A percentile compares a stretch with the other conserved stretches of the same genome.
phyloP scores from a whole-genome alignment of 2,329 filamentous ascomycete genomes.

The Microdochium paspali region DNA sequence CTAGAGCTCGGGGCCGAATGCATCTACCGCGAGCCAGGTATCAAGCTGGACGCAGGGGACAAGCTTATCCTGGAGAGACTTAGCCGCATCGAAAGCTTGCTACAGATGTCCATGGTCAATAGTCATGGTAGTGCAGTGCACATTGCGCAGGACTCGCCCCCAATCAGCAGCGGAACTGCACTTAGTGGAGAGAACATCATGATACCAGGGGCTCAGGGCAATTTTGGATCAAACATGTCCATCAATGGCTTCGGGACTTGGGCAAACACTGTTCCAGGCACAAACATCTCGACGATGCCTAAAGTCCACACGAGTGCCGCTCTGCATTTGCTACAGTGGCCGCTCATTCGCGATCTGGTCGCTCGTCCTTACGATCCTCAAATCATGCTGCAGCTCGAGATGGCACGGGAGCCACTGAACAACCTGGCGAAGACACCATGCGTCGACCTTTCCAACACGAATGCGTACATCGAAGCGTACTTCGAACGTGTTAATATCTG shows the following conservation, averaged over 20 bases:
- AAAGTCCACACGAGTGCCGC: constrained; percentile 77
- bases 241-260: constrained; percentile 64
- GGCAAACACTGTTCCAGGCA: constrained; percentile 41
- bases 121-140: constrained; percentile 40
- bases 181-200: constrained; percentile 49
- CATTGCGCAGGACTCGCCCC: constrained; percentile 52
- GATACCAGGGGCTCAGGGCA: constrained; percentile 29
- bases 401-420: constrained; percentile 67
- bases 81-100: constrained; percentile 65
- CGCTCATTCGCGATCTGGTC: constrained; percentile 68
- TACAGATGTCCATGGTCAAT: constrained; percentile 59
- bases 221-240: constrained; percentile 45
- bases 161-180: constrained; percentile 53
- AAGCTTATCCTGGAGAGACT: constrained; percentile 77
- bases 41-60: constrained; percentile 80
- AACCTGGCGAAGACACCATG: constrained; percentile 54
- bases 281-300: constrained; percentile 77
- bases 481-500: constrained; percentile 76
- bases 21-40: constrained; percentile 75
- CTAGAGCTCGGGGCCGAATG: constrained; percentile 75
- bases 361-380: constrained; percentile 71
- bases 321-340: constrained; percentile 70
- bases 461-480: constrained; percentile 68
- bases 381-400: constrained; percentile 72
- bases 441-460: constrained; percentile 65